Conservation (phyloP, 2,329 filamentous ascomycete genomes). For the Curvularia verruculosa region DNA sequence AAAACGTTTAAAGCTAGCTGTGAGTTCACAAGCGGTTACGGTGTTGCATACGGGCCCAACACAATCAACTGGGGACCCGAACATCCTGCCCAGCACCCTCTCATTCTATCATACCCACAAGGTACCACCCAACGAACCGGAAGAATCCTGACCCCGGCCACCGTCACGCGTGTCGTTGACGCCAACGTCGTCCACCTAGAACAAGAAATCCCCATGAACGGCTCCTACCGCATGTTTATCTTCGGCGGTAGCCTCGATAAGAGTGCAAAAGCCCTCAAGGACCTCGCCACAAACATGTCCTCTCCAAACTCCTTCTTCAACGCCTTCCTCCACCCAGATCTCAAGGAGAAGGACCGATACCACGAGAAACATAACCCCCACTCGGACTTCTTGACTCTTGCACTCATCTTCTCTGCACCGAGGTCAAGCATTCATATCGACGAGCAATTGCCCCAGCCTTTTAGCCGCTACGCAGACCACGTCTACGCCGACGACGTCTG, state of each 20-base stretch:
- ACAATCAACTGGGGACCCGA: slow-evolving; percentile 79
- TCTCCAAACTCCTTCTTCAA: slow-evolving; percentile 75
- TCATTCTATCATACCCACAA: slow-evolving; percentile 67
- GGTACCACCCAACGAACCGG: slow-evolving; percentile 71
- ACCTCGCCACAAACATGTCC: slow-evolving; percentile 70
- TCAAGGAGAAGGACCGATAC: slow-evolving; percentile 58
- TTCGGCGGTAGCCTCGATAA: slow-evolving; percentile 73
- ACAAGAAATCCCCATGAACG: slow-evolving; percentile 87
- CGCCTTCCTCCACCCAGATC: slow-evolving; percentile 67
- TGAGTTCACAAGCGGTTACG: slow-evolving; percentile 92
- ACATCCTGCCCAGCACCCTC: slow-evolving; percentile 72
- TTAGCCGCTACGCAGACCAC: slow-evolving; percentile 79
- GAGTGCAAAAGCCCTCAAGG: slow-evolving; percentile 68
- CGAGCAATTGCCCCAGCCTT: slow-evolving; percentile 69
- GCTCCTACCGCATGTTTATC: slow-evolving; percentile 83
- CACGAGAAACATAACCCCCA: slow-evolving; percentile 88
- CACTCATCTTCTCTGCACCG: slow-evolving; percentile 72
- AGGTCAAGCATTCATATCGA: slow-evolving; percentile 75
- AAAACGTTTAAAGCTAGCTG: slow-evolving; percentile 89
- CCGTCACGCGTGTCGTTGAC: slow-evolving; percentile 85
- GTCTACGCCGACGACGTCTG: slow-evolving; percentile 85
- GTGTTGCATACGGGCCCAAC: slow-evolving; percentile 84
- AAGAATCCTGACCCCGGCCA: slow-evolving; percentile 75
- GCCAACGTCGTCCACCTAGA: slow-evolving; percentile 90
- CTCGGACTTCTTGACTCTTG: slow-evolving; percentile 79